Conservation (phyloP, 2,329 filamentous ascomycete genomes). For the Epichloe coenophiala region DNA sequence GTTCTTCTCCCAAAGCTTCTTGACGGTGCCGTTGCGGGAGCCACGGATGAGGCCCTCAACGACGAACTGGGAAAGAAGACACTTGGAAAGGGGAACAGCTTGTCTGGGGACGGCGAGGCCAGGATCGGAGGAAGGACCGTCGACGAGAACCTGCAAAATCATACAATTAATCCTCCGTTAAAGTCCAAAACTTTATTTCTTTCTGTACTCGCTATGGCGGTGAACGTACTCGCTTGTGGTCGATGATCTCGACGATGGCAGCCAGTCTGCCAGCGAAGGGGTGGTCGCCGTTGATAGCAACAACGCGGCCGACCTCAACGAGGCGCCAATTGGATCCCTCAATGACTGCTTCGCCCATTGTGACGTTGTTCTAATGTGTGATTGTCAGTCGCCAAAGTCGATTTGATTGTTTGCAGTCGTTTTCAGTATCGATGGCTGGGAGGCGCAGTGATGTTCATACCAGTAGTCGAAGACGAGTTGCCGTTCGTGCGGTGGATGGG, state of each 20-base stretch:
- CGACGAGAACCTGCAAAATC: conserved; percentile 67
- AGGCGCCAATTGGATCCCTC: conserved; percentile 80
- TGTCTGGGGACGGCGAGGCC: conserved; percentile 76
- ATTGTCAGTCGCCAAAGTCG: conserved; percentile 19
- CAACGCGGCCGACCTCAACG: conserved; percentile 96
- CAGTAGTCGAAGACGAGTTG: conserved; percentile 26
- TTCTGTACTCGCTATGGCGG: background rate
- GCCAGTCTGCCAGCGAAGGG: conserved; percentile 77
- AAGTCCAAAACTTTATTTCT: background rate
- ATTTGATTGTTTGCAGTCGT: background rate
- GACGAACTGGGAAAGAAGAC: conserved; percentile 81
- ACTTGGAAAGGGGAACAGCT: conserved; percentile 64
- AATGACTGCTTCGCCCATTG: conserved; percentile 74
- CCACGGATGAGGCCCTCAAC: conserved; percentile 77
- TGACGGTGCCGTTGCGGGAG: conserved; percentile 68
- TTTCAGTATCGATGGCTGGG: background rate
- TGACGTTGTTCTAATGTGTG: conserved; percentile 41
- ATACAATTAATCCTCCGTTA: conserved; percentile 4
- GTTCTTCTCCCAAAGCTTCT: conserved; percentile 80
- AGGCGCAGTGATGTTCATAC: conserved; percentile 18
- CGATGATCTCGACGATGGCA: conserved; percentile 96
- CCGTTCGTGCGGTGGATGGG: conserved; percentile 23
- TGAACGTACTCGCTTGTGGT: conserved; percentile 96
- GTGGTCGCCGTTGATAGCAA: conserved; percentile 72
- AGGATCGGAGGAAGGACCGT: conserved; percentile 77